phyloP scores from a whole-genome alignment of 2,329 filamentous ascomycete species.

The Neurospora sp. region DNA sequence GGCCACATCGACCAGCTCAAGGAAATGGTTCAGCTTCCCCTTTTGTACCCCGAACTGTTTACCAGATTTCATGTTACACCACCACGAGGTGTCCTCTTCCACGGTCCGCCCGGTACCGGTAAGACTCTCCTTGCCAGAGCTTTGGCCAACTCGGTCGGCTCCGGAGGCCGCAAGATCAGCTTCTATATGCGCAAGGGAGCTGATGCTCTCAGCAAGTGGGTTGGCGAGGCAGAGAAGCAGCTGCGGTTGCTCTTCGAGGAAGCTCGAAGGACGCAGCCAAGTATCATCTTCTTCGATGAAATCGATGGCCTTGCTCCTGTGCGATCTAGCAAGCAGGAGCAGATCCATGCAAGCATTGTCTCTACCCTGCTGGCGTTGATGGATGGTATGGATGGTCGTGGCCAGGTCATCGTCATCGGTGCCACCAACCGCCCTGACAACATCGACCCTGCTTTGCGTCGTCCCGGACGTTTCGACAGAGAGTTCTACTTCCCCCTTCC shows the following conservation, averaged over 20 bases:
- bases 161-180: conserved; percentile 86
- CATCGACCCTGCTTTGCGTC: conserved; percentile 88
- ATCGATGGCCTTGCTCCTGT: conserved; percentile 96
- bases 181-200: conserved; percentile 99
- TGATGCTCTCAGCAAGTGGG: conserved; percentile 96
- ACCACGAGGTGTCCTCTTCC: conserved; percentile 89
- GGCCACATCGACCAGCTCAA: conserved; percentile 95
- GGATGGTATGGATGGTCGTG: conserved; percentile 97
- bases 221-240: conserved; percentile 94
- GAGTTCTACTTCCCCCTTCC: conserved; percentile 98
- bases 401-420: conserved; percentile 96
- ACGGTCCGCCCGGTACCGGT: conserved; percentile 93
- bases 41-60: conserved; percentile 93
- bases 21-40: conserved; percentile 92
- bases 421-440: conserved; percentile 97
- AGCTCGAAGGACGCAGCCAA: conserved; percentile 88
- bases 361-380: conserved; percentile 88
- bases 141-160: conserved; percentile 80
- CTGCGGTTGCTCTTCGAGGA: conserved; percentile 90
- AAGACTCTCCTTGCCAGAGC: conserved; percentile 95
- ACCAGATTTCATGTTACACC: conserved; percentile 85
- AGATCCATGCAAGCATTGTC: conserved; percentile 96
- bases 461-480: conserved; percentile 88
- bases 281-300: conserved; percentile 99
- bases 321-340: conserved; percentile 94